A percentile compares a stretch with the other conserved stretches of the same genome.
Evolutionary conservation across 208 protist species (phyloP).

Genomic region (Crithidia fasciculata): DNA sequence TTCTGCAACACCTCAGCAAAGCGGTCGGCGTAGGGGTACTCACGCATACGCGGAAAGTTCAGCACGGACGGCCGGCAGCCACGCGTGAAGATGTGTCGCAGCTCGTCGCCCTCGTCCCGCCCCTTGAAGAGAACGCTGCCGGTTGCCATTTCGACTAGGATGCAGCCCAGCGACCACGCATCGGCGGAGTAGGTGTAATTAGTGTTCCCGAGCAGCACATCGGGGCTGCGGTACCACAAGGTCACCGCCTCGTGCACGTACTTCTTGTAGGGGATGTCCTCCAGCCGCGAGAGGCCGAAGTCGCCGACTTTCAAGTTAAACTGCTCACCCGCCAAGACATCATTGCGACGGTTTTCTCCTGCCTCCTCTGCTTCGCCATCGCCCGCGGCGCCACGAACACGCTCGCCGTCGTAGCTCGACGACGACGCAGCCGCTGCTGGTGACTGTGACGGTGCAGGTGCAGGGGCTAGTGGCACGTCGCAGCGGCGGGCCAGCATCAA

Average conservation of each 20-base stretch:
- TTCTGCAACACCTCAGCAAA: slow-evolving; percentile 31
- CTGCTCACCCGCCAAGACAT: slow-evolving; percentile 18
- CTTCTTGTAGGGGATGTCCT: slow-evolving; percentile 92
- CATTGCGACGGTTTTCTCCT: no score
- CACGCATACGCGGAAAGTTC: slow-evolving; percentile 53
- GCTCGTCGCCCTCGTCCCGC: slow-evolving; percentile 81
- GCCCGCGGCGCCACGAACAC: neutral
- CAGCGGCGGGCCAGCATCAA: slow-evolving; percentile 63
- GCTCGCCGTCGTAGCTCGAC: neutral
- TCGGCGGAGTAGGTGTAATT: slow-evolving; percentile 85
- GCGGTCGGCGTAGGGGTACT: slow-evolving; percentile 50
- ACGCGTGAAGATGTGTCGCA: slow-evolving; percentile 84
- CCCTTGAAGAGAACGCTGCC: slow-evolving; percentile 84
- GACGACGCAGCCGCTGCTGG: neutral
- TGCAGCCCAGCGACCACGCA: slow-evolving; percentile 93
- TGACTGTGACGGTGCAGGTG: neutral
- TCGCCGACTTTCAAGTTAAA: slow-evolving; percentile 87
- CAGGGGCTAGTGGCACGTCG: neutral
- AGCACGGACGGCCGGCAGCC: slow-evolving; percentile 88
- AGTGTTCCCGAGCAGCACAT: slow-evolving; percentile 89
- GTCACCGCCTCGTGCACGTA: slow-evolving; percentile 92
- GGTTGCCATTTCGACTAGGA: slow-evolving; percentile 87
- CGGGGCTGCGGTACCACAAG: slow-evolving; percentile 95
- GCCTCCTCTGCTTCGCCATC: neutral
- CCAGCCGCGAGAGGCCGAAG: slow-evolving; percentile 86